Evolutionary conservation across 768 basidiomycete species (phyloP).

Genomic region (Candolleomyces efflorescens): DNA sequence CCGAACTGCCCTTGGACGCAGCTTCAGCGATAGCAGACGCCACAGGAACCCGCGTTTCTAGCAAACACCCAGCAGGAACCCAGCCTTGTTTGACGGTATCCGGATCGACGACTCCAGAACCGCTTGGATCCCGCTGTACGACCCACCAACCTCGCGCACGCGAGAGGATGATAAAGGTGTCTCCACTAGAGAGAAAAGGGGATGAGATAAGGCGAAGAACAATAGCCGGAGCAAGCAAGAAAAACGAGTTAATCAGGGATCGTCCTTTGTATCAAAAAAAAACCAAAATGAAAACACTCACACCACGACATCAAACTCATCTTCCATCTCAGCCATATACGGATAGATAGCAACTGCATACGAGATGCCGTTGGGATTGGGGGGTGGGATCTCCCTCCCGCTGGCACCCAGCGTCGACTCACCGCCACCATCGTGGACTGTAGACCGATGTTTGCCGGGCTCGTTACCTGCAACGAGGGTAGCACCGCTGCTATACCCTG

Average conservation of each 20-base stretch:
- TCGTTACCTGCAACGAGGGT: constrained; percentile 19
- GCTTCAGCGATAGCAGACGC: constrained; percentile 84
- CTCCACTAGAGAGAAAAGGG: constrained; percentile 73
- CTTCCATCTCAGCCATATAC: constrained; percentile 97
- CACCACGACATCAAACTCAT: constrained; percentile 98
- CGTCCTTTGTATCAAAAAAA: constrained; percentile 1
- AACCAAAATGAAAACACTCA: constrained; percentile 35
- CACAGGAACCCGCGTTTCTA: constrained; percentile 91
- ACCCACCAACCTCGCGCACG: constrained; percentile 99
- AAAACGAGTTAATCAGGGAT: constrained; percentile 4
- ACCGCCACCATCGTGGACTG: constrained; percentile 5
- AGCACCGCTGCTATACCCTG: constrained; percentile 19
- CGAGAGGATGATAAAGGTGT: constrained; percentile 90
- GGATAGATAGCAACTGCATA: constrained; percentile 99
- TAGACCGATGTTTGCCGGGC: too few species aligned
- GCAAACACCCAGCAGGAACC: constrained; percentile 96
- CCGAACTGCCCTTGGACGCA: constrained; percentile 48
- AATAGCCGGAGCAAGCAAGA: neutral
- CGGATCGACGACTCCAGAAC: constrained; percentile 71
- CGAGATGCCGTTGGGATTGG: constrained; percentile 55
- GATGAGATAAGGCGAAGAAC: too few species aligned
- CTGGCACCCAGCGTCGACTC: constrained; percentile 7
- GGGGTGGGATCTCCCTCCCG: constrained; percentile 23
- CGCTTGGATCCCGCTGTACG: constrained; percentile 90
- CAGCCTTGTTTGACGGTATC: constrained; percentile 86